Evolutionary conservation across 176 grass and related monocot genomes (phyloP), one percentile per base, ranked within the genome.

Genomic region (Aegilops bicornis): DNA sequence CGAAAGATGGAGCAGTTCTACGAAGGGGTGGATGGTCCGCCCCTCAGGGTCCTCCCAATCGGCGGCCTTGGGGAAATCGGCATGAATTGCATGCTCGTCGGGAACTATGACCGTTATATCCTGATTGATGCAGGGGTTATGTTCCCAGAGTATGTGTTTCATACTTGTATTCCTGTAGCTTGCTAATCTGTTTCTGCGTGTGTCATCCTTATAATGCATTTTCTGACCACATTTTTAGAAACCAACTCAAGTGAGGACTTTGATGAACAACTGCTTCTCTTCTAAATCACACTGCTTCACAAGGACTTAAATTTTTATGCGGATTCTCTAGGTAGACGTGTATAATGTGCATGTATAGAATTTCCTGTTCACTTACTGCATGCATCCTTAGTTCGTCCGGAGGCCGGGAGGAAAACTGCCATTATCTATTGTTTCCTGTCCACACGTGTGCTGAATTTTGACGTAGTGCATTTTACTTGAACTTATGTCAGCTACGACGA

Each of bases 51-150:
- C 35, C 94, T 99, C 54, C 97, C 97, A 32, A 99, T 99, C 32
- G 97, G 97, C 6, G 97, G 97, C 61, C 90, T 99, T 65, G 97
- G 97, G 36, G 97, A 99, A 89, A 99, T 99, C 20, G 97, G 97
- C 59, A 96, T 99, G 97, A 99, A 96, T 64, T 99, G 97, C 87
- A 99, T 99, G 97, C 97, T 99, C 4, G 90, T 99, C 62, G 97
- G 97, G 54, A 93, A 99, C 63, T 99, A 91, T 58, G 97, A 99
- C 54, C 92, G 94, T 68, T 99, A 99, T 85, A 99, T 99, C 52
- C 85, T 99, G 87, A 94, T 99, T 64, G 97, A 99, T 86, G 97
- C 97, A 45, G 97, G 97, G 8, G 80, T 99, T 71, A 99, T 99
- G 97, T 99, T 99, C 79, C 97, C 97, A 73, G 97, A 99, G 97